These are phyloP conservation scores for Nectriaceae sp. DNA, from an alignment of 2,329 filamentous ascomycete species.

Conservation along the genomic window DNA sequence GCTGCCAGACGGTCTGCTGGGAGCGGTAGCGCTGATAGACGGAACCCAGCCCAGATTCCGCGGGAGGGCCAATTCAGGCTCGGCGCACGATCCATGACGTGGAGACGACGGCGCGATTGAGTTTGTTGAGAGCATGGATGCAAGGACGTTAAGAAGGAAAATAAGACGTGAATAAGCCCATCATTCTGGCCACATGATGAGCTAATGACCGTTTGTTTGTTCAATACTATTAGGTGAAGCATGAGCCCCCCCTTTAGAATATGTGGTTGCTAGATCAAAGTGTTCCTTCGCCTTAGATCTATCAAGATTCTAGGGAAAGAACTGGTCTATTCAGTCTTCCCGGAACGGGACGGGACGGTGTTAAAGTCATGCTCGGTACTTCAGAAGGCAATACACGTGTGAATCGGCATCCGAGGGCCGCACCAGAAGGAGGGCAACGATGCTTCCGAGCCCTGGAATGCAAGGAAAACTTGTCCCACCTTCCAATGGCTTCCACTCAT, in stretches of 20 bases:
- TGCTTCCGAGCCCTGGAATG: neutral
- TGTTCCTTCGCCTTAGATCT: too few relatives aligned
- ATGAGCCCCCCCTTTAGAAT: neutral
- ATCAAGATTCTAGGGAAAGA: too few relatives aligned
- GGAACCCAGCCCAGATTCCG: neutral
- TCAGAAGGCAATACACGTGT: neutral
- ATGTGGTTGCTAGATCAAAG: too few relatives aligned
- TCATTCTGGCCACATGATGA: neutral
- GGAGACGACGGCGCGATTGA: neutral
- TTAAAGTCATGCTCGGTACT: neutral
- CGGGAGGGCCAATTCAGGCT: neutral
- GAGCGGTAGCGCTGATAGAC: neutral
- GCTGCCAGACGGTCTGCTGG: neutral
- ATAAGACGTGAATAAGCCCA: neutral
- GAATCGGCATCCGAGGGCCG: too few relatives aligned
- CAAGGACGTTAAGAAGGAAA: neutral
- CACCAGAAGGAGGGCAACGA: too few relatives aligned
- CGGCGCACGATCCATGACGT: neutral
- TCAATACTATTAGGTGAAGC: neutral
- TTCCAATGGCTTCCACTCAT: conserved; percentile 1
- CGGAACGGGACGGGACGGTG: neutral
- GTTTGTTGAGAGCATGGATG: neutral
- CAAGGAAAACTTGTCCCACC: neutral
- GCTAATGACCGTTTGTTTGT: neutral
- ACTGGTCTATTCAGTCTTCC: neutral